Evolutionary conservation across 139 green algal genomes (phyloP), one percentile per base, ranked within the genome.

Genomic region (Micractinium sp.): DNA sequence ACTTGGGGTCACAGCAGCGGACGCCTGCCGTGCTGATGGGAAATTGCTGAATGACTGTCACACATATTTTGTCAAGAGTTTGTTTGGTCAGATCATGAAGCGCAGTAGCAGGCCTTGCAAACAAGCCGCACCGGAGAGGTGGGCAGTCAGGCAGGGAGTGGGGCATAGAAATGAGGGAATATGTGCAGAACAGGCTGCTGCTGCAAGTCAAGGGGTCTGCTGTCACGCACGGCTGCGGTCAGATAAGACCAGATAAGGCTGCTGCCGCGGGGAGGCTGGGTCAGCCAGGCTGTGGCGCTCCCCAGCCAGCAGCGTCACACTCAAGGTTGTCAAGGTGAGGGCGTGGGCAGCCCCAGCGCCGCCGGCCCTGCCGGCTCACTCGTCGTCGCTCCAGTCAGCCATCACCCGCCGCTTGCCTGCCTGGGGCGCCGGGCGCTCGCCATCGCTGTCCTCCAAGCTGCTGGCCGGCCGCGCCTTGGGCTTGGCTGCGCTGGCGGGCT

Each of bases 321-420:
- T 56, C 47, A 56, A 9, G 47, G 5, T 56, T 5, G 47, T 16
- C 5, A 56, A 5, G 47, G 47, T 56, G 47, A 9, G 47, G 47
- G n/a, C n/a, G n/a, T n/a, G 47, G 47, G 7, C 47, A 56, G 7
- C 47, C 47, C 47, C 47, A 56, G 47, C 47, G 9, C 9, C 9
- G 47, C 5, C 47, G 47, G 47, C 47, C 47, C 35, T 56, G 77
- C 33, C 22, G 9, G 0, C 53, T 90, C 78, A 90, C n/a, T 91
- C 88, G 33, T 91, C 88, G 53, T 91, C 88, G 14, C 39, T 77
- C 88, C 88, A 91, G 31, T 89, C 88, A 9, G 41, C 73, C 76
- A 91, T 1, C 35, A 35, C 83, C 2, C 69, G 66, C 27, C 61
- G 63, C 85, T 89, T 91, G 35, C 39, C 63, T 0, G 38, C 69